Evolutionary conservation across 1,139 yeast genomes (phyloP), one percentile per base, ranked within the genome.

Genomic region (Torulaspora globosa): DNA sequence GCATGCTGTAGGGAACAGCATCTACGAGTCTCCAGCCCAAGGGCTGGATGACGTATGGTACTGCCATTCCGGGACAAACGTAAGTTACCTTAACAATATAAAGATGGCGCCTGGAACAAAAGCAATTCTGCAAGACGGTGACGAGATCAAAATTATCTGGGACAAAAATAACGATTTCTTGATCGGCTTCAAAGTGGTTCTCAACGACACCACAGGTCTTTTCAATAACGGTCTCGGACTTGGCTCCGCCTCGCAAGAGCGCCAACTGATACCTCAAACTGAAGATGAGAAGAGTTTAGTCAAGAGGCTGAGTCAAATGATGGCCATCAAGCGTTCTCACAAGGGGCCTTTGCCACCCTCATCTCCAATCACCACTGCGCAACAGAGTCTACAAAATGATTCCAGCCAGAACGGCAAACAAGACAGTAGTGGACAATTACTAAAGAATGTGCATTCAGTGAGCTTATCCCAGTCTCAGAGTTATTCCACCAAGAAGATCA

Each of bases 11-110:
- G 71, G 73, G 3, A 70, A 69, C 34, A 76, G 82, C 33, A 73
- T 80, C 8, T 77, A 70, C 56, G 85, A 80, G 56, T 78, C 84
- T 12, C 86, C 87, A 0, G 87, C 86, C 0, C 72, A 78, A 49
- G 79, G 82, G 48, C 67, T 78, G 3, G 87, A 82, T 48, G 89
- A 82, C 58, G 70, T 86, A n/a, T 88, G 96, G 95, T 68, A 89
- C 15, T 67, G 85, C 35, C 96, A 87, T 59, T 77, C 74, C 50
- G 84, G 95, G 43, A 79, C 95, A 0, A 89, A 89, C 62, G 83
- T 86, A 1, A 86, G 96, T 60, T 78, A 72, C 53, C 75, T 89
- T 8, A 87, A 89, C 59, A 76, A 76, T 3, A 64, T 67, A 11
- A 72, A 71, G 39, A 60, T 89, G 35, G 84, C 84, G 0, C 78